Evolutionary conservation across 495 filamentous ascomycete species (phyloP), one percentile per base, ranked within the genome.

Genomic region (Sphaerosporella brunnea): DNA sequence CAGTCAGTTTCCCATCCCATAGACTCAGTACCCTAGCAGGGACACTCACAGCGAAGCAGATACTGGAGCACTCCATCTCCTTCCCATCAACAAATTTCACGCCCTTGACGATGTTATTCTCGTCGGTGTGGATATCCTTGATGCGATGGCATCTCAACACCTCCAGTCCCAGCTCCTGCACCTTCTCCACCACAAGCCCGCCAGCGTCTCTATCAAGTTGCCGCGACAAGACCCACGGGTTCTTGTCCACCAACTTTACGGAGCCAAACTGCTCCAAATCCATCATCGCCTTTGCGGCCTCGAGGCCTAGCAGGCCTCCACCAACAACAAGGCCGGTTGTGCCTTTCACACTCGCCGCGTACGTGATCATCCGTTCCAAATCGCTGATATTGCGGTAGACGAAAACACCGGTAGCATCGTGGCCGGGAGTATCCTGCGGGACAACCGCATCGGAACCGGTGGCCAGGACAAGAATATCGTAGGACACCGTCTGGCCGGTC

Each of bases 221-320:
- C 23, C 88, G 70, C 41, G 77, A 80, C 34, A 96, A 65, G 0
- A 94, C 82, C 84, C 86, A 96, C 53, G 77, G 67, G 59, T 93
- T 93, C 42, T 86, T 73, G 63, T 96, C 88, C 48, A 96, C 78
- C 9, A 96, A 66, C 50, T 78, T 82, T 37, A 96, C 84, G 35
- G 74, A 74, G 0, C 69, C 71, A 60, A 82, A 94, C 28, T 77
- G 75, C 54, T 81, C 67, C 13, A 96, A 65, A 59, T 94, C 88
- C 65, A 87, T 82, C 83, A 96, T 83, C 0, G 88, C 88, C 55
- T 94, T 93, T 26, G 88, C 88, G 21, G 88, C 88, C 69, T 96
- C 88, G 0, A 96, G 72, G 0, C 88, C 88, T 0, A 96, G 67
- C 23, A 96, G 57, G 0, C 88, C 88, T 26, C 88, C 88, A n/a